Percentiles rank a stretch among this genome's conserved stretches.
Conservation (phyloP, 441 rosid genomes). For the Flueggea neowawraea region DNA sequence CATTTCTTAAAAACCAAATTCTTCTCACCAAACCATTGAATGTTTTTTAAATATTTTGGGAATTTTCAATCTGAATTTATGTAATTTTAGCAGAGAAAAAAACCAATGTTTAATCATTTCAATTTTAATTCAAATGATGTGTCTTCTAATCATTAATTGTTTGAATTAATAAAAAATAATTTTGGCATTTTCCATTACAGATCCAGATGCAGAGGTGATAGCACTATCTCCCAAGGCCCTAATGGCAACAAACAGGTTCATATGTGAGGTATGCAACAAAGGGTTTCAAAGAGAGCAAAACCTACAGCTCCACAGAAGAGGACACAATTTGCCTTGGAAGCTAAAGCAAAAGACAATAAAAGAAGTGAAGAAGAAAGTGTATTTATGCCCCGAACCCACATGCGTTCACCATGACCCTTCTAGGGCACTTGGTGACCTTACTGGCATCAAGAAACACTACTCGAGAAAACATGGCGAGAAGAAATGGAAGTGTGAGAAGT, state of each 20-base stretch:
- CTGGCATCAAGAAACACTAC: constrained; percentile 91
- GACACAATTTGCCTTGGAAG: constrained; percentile 97
- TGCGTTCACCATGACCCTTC: constrained; percentile 98
- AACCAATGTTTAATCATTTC: too few relatives aligned
- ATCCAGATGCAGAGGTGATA: constrained; percentile 91
- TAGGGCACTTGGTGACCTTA: constrained; percentile 93
- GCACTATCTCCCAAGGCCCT: constrained; percentile 92
- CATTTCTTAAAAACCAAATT: not conserved
- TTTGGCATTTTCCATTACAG: constrained; percentile 38
- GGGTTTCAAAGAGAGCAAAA: constrained; percentile 97
- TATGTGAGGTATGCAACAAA: constrained; percentile 95
- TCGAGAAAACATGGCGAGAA: constrained; percentile 90
- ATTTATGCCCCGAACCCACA: constrained; percentile 91
- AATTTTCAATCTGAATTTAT: too few relatives aligned
- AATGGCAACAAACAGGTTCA: constrained; percentile 95
- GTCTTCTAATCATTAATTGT: constrained; percentile 6
- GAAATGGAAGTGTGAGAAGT: constrained; percentile 94
- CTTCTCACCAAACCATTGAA: constrained; percentile 2
- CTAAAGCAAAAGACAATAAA: constrained; percentile 77
- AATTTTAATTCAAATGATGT: too few relatives aligned
- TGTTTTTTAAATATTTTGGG: too few relatives aligned
- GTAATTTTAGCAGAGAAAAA: too few relatives aligned
- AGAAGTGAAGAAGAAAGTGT: constrained; percentile 86
- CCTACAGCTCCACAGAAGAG: constrained; percentile 93
- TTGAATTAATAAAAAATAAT: not conserved